Base-by-base conservation (phyloP, 129 eudicot genomes). In the Arctium lappa region DNA sequence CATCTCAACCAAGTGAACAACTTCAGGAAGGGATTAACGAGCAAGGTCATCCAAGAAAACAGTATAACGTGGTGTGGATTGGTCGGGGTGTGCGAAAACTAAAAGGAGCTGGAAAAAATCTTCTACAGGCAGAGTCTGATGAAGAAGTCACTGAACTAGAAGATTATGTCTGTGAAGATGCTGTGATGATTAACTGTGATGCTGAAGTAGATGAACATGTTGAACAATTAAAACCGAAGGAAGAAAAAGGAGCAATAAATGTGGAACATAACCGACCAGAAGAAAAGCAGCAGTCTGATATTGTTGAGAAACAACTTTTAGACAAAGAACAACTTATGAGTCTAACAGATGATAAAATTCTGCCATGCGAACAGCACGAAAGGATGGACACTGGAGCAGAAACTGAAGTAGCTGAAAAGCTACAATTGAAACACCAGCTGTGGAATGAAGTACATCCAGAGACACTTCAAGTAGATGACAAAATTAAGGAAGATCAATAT, bases 41-140 rank as follows among this genome's bases (percentile, higher is more conserved):
- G 37, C 68, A 73, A 42, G 16, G 1, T n/a, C 80, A 2, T 31
- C 69, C 62, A 15, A 40, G 76, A 12, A 68, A 82, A 33, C 66
- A 18, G 32, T 32, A 75, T 68, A 75, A 75, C 3, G 81, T 75
- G 79, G 72, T 76, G 39, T 75, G 81, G 81, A 75, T 82, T 66
- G 85, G 85, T 75, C 85, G 81, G 30, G 7, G 85, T 75, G 81
- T 77, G 44, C 56, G 56, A 27, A 75, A 75, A 29, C 42, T 46
- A 34, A 34, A 34, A 65, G 75, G 22, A 60, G 40, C 31, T 34
- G 42, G 22, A 16, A 42, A 13, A 69, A 36, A 69, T 50, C 53
- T 48, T 69, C 11, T 34, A 1, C 60, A 81, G 13, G 38, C n/a
- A 39, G 31, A 39, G 75, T 84, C 69, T 84, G 74, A 60, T 77